Conservation (phyloP, 768 basidiomycete genomes). For the Saitozyma podzolica region DNA sequence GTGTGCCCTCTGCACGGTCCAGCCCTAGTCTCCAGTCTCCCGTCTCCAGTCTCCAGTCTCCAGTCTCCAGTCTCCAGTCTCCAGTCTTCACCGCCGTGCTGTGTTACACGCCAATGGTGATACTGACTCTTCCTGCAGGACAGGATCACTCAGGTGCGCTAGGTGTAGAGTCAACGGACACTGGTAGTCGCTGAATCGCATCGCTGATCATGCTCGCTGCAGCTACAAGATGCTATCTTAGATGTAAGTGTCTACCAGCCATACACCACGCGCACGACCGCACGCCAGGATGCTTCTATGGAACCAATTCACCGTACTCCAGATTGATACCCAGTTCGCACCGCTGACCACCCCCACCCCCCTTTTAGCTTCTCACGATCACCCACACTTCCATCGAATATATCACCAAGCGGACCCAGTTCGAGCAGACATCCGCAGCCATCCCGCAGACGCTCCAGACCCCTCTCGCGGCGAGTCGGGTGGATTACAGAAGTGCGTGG, state of each 20-base stretch:
- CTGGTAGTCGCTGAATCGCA: not conserved
- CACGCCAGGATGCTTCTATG: too few species aligned
- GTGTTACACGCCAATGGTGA: too few species aligned
- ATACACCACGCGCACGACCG: not conserved
- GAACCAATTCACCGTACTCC: too few species aligned
- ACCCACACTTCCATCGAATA: constrained; percentile 46
- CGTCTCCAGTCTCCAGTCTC: too few species aligned
- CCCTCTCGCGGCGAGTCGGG: constrained; percentile 19
- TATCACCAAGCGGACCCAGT: constrained; percentile 41
- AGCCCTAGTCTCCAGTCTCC: not conserved
- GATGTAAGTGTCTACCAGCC: constrained; percentile 26
- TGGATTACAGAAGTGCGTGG: constrained; percentile 37
- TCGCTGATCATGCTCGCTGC: not conserved
- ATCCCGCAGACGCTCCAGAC: constrained; percentile 35
- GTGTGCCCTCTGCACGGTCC: not conserved
- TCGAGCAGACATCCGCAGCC: constrained; percentile 32
- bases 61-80: too few species aligned
- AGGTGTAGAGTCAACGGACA: not conserved
- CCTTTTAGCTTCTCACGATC: constrained; percentile 36
- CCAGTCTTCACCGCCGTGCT: too few species aligned
- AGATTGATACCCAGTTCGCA: too few species aligned
- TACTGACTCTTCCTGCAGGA: constrained; percentile 17
- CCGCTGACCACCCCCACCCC: too few species aligned
- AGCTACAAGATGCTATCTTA: constrained; percentile 49
- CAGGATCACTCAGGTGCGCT: constrained; percentile 46